Evolutionary conservation across 805 yeast species (phyloP).

Genomic region (Tetrapisispora namnaoensis): DNA sequence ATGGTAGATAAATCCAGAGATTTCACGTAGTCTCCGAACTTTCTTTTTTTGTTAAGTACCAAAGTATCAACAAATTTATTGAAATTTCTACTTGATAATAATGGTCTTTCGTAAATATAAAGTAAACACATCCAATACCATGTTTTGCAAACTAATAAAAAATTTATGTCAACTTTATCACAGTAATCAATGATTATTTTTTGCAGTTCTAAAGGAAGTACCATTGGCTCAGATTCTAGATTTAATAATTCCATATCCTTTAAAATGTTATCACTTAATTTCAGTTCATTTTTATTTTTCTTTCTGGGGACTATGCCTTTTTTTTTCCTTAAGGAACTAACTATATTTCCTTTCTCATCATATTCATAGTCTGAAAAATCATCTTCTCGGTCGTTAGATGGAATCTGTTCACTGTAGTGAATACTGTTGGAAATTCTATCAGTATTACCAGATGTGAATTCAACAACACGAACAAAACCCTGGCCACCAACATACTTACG

Average conservation of each 20-base stretch:
- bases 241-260: background rate
- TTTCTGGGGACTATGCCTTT: background rate
- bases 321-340: background rate
- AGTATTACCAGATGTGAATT: background rate
- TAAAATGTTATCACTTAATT: background rate
- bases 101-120: conserved; percentile 54
- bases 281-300: background rate
- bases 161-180: conserved; percentile 26
- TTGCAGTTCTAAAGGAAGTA: conserved; percentile 44
- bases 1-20: conserved; percentile 67
- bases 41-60: conserved; percentile 35
- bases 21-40: conserved; percentile 48
- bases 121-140: conserved; percentile 58
- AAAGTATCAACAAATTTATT: conserved; percentile 61
- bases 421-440: background rate
- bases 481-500: conserved; percentile 53
- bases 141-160: conserved; percentile 48
- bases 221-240: conserved; percentile 7
- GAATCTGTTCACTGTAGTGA: background rate
- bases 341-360: background rate
- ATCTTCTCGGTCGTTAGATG: conserved; percentile 1
- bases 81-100: conserved; percentile 58
- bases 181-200: conserved; percentile 28
- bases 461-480: conserved; percentile 18
- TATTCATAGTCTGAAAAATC: background rate